Base-by-base conservation (phyloP, 2,329 filamentous ascomycete genomes). In the Teratosphaeria gauchensis region DNA sequence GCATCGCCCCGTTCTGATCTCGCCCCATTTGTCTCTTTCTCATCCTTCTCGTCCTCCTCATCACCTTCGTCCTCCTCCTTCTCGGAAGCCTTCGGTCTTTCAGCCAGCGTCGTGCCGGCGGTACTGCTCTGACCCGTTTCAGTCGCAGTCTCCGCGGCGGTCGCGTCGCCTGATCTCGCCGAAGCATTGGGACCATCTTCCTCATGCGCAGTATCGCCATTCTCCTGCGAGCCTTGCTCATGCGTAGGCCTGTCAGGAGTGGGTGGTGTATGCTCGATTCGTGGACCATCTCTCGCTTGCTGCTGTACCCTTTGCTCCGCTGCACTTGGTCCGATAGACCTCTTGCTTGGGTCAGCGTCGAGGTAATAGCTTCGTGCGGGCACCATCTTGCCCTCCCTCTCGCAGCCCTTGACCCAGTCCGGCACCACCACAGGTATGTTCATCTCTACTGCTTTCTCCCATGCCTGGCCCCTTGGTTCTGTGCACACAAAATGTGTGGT, bases 401-500 rank as follows among this genome's bases (percentile, higher is more conserved):
- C 92, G 72, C 94, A 99, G n/a, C 91, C 92, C 67, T 95, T 89
- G 32, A 99, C 84, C 94, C 94, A 99, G 74, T 99, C 94, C 21
- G 94, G 94, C 46, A 94, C 84, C 24, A 99, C 94, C 11, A 99
- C 90, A 7, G 94, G 94, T 57, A 99, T 95, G 73, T 97, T 99
- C 84, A 92, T 95, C 78, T 97, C 92, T 32, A 92, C 87, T 0
- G 94, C 94, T 78, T 94, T 95, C 76, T 99, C 94, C 94, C 94
- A 99, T 12, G 87, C 82, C 55, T 89, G 82, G 33, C 94, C 94
- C 58, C 92, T 81, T 32, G 92, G 92, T 73, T 99, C 94, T 9
- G 90, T 95, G 63, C 92, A 97, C 60, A 99, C 90, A 72, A 99
- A 99, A 75, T 99, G 94, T 16, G 94, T 99, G 0, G 94, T 99